Conservation (phyloP, 148 eudicot species). For the Vaccinium darrowii region DNA sequence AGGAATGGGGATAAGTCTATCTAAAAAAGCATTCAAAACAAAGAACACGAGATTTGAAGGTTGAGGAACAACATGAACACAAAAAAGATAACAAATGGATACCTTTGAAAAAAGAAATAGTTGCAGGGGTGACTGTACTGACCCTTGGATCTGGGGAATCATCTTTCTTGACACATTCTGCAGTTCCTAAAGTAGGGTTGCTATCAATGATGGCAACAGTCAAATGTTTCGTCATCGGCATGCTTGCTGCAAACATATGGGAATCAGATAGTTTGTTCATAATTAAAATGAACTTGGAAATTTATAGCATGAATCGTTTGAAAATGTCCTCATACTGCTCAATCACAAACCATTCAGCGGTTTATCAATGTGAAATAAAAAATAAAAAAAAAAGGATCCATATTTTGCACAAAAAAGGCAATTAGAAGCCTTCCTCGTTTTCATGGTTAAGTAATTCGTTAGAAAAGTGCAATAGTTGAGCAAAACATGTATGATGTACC, state of each 20-base stretch:
- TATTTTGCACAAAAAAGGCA: neutral
- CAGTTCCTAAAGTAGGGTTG: slow-evolving; percentile 69
- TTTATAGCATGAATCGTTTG: neutral
- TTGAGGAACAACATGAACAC: neutral
- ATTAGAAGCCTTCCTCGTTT: neutral
- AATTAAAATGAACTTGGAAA: neutral
- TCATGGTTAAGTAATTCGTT: too few species aligned
- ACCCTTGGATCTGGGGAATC: slow-evolving; percentile 95
- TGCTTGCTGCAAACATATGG: slow-evolving; percentile 58
- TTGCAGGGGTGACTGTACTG: slow-evolving; percentile 90
- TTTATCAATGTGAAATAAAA: neutral
- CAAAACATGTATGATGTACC: neutral
- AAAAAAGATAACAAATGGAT: slow-evolving; percentile 11
- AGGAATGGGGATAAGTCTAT: neutral
- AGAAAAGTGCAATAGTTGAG: neutral
- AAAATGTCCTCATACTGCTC: neutral
- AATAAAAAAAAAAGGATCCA: neutral
- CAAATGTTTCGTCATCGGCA: slow-evolving; percentile 68
- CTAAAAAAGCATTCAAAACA: slow-evolving; percentile 5
- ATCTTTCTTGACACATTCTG: slow-evolving; percentile 48
- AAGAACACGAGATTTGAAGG: neutral
- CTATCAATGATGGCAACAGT: slow-evolving; percentile 85
- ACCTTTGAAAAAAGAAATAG: slow-evolving; percentile 87
- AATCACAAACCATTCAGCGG: neutral
- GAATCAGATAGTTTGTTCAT: neutral